Conservation (phyloP, 2,329 filamentous ascomycete genomes). For the Chaetothyriales sp. region DNA sequence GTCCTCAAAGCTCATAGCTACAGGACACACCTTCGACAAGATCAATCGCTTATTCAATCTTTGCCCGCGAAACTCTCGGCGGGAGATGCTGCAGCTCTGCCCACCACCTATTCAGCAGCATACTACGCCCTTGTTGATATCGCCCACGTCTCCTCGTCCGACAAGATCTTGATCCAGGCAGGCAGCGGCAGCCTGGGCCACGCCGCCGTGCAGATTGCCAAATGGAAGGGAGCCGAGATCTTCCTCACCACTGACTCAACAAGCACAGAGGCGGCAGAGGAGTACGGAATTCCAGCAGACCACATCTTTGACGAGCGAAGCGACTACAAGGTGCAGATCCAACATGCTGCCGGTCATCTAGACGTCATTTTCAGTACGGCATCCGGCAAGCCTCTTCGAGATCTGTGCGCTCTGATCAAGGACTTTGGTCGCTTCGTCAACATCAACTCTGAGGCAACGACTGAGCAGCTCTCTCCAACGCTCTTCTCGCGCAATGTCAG, state of each 20-base stretch:
- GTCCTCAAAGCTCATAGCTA: neutral
- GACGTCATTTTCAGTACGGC: neutral
- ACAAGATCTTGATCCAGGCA: conserved; percentile 17
- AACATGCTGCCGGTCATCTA: neutral
- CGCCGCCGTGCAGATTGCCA: conserved; percentile 19
- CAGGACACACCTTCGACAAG: neutral
- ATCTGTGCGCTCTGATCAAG: conserved; percentile 1
- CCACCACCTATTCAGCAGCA: conserved; percentile 19
- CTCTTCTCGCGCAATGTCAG: conserved; percentile 16
- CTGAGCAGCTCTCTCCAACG: neutral
- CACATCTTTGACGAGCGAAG: conserved; percentile 23
- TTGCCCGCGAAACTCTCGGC: conserved; percentile 8
- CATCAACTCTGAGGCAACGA: conserved; percentile 18
- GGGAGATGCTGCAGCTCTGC: conserved; percentile 17
- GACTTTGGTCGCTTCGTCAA: conserved; percentile 23
- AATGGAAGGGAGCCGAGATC: conserved; percentile 13
- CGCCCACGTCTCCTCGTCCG: conserved; percentile 11
- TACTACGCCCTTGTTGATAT: conserved; percentile 20
- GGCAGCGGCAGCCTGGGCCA: conserved; percentile 13
- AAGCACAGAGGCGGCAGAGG: conserved; percentile 13
- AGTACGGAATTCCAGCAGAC: conserved; percentile 15
- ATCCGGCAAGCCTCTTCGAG: neutral
- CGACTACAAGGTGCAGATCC: neutral
- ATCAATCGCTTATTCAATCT: neutral
- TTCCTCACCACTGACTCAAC: conserved; percentile 15